Evolutionary conservation across 2,329 filamentous ascomycete species (phyloP), one percentile per base, ranked within the genome.

Genomic region (Cladosporium velox): DNA sequence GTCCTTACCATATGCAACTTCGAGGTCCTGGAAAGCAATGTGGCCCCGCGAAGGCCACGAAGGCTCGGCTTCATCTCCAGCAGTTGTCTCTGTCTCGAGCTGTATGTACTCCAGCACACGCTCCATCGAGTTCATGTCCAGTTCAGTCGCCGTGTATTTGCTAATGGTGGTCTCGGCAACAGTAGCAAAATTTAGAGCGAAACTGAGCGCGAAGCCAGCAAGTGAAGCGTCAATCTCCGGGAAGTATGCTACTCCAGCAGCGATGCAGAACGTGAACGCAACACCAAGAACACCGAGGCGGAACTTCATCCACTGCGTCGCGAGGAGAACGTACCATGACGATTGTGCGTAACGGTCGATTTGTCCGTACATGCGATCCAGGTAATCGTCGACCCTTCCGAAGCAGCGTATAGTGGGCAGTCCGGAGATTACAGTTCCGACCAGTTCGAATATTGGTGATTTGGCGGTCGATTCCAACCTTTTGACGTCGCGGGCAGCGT

Each of bases 171-270:
- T 47, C n/a, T 47, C 41, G 41, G 41, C 41, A 7, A 47, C 96
- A 76, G 97, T 93, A 0, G 92, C 94, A 73, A 97, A 97, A 2
- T 91, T 92, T 72, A 97, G 91, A 11, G 93, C 93, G 73, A 97
- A 97, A 65, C 91, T 96, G 70, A 97, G 81, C 4, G 93, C 95
- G 68, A 97, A 86, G 80, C 93, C 93, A 21, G 92, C 93, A 38
- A 92, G 90, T 68, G 93, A 93, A 34, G 93, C 93, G 21, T 92
- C 93, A 47, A 92, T 90, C 68, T 93, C 87, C 0, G 97, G 92
- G 64, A 96, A 75, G 70, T 95, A 92, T 69, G 93, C 93, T 26
- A 94, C 86, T 57, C 93, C 82, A 77, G 97, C 93, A 15, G 72
- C 86, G 87, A 72, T 88, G 85, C 14, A 88, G 79, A 73, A 87